phyloP scores from a whole-genome alignment of 2,329 filamentous ascomycete genomes.

The Cryphonectria japonica region DNA sequence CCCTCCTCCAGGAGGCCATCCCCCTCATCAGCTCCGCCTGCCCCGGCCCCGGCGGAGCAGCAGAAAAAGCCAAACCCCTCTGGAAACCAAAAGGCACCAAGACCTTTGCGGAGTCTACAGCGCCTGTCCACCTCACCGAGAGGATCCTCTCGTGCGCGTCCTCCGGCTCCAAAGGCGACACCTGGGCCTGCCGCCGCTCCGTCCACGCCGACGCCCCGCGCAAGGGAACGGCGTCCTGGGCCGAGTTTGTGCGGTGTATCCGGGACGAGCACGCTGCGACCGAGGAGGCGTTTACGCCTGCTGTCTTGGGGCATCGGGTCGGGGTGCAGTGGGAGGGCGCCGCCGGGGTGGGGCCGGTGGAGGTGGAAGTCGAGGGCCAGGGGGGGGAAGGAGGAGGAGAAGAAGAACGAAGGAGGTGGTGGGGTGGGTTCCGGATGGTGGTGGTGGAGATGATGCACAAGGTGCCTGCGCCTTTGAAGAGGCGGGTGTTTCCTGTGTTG shows the following conservation, averaged over 20 bases:
- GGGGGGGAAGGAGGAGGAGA: slow-evolving; percentile 43
- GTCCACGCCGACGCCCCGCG: slow-evolving; percentile 58
- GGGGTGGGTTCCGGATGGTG: slow-evolving; percentile 52
- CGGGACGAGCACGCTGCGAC: slow-evolving; percentile 60
- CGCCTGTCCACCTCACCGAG: slow-evolving; percentile 58
- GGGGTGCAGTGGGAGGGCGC: slow-evolving; percentile 50
- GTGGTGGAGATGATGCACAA: slow-evolving; percentile 70
- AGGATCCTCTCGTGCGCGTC: slow-evolving; percentile 27
- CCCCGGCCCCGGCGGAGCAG: no score
- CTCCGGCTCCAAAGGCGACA: slow-evolving; percentile 48
- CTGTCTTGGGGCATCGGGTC: slow-evolving; percentile 52
- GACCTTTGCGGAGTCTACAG: slow-evolving; percentile 51
- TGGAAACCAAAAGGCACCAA: slow-evolving; percentile 50
- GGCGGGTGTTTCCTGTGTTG: slow-evolving; percentile 69
- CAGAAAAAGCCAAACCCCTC: neutral
- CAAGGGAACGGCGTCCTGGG: slow-evolving; percentile 62
- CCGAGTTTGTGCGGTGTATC: slow-evolving; percentile 64
- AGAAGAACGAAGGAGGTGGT: slow-evolving; percentile 37
- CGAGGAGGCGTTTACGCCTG: slow-evolving; percentile 63
- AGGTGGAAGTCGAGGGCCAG: neutral
- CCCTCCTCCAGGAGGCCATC: slow-evolving; percentile 61
- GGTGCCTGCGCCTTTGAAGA: slow-evolving; percentile 61
- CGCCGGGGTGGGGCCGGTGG: slow-evolving; percentile 31
- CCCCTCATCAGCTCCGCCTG: slow-evolving; percentile 57
- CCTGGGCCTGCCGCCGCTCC: slow-evolving; percentile 68